Conservation (phyloP, 768 basidiomycete species). For the Auriscalpium vulgare region DNA sequence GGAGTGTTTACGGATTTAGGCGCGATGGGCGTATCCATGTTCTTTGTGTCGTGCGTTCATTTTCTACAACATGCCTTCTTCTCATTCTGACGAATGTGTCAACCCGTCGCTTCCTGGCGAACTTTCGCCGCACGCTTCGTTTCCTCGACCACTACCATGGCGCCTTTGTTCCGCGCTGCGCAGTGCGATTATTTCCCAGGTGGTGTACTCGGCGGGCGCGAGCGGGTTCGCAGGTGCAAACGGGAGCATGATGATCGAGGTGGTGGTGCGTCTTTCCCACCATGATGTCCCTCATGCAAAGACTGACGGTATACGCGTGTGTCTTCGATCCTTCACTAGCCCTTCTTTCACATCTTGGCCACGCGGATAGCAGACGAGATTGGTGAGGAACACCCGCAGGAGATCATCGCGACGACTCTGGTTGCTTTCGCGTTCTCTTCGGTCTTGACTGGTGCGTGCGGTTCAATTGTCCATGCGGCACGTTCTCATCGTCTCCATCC, state of each 20-base stretch:
- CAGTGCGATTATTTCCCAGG: conserved; percentile 71
- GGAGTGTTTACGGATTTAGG: conserved; percentile 77
- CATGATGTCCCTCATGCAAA: neutral
- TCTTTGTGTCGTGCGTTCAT: conserved; percentile 66
- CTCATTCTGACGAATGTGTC: conserved; percentile 2
- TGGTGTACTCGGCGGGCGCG: conserved; percentile 80
- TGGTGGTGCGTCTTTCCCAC: conserved; percentile 54
- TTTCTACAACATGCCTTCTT: neutral
- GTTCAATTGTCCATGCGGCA: too few relatives aligned
- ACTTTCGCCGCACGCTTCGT: neutral
- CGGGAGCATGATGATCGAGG: conserved; percentile 98
- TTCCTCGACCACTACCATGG: neutral
- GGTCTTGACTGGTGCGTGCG: conserved; percentile 67
- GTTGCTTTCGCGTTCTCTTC: conserved; percentile 84
- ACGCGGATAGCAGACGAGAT: conserved; percentile 64
- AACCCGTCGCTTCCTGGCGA: neutral
- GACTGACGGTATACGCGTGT: neutral
- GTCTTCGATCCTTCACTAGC: conserved; percentile 36
- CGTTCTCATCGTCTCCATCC: neutral
- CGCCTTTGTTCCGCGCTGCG: neutral
- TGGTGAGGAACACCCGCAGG: conserved; percentile 57
- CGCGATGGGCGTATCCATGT: conserved; percentile 90
- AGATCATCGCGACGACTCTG: conserved; percentile 87
- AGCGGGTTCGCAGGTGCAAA: conserved; percentile 87
- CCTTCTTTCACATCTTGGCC: conserved; percentile 93